These are phyloP conservation scores for Dactylellina sp. DNA, from an alignment of 2,329 filamentous ascomycete genomes.

Conservation along the genomic window DNA sequence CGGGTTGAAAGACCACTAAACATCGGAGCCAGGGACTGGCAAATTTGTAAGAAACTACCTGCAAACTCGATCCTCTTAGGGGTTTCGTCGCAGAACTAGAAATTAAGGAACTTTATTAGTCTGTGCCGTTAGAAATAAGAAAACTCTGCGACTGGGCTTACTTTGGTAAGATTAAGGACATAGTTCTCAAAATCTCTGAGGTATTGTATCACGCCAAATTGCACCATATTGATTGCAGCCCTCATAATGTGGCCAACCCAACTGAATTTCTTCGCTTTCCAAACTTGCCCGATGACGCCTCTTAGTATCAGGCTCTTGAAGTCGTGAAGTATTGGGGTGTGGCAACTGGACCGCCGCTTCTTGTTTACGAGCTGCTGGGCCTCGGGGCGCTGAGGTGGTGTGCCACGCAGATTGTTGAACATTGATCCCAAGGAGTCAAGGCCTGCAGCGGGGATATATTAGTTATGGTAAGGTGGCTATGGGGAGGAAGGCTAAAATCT, in stretches of 20 bases:
- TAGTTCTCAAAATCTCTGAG: slow-evolving; percentile 52
- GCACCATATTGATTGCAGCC: slow-evolving; percentile 50
- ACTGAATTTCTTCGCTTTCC: slow-evolving; percentile 34
- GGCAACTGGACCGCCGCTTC: slow-evolving; percentile 5
- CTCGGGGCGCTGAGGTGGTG: slow-evolving; percentile 7
- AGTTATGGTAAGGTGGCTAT: not conserved
- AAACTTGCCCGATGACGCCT: slow-evolving; percentile 36
- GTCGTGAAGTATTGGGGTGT: slow-evolving; percentile 11
- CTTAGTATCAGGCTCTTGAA: slow-evolving; percentile 42
- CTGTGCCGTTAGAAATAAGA: not conserved
- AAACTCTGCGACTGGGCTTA: not conserved
- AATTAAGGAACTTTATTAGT: slow-evolving; percentile 2
- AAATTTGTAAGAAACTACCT: slow-evolving; percentile 31
- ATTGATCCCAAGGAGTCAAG: slow-evolving; percentile 37
- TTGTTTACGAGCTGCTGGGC: slow-evolving; percentile 11
- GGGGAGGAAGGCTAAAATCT: not conserved
- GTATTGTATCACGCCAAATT: slow-evolving; percentile 38
- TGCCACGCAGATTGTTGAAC: slow-evolving; percentile 18
- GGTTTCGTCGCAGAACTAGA: slow-evolving; percentile 41
- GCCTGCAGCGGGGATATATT: slow-evolving; percentile 13
- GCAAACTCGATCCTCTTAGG: slow-evolving; percentile 33
- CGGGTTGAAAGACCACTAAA: slow-evolving; percentile 37
- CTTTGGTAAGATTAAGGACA: slow-evolving; percentile 29
- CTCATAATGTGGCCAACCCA: slow-evolving; percentile 47
- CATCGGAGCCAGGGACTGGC: slow-evolving; percentile 34